These are phyloP conservation scores for Globisporangium orthogonon DNA, from an alignment of 352 stramenopile genomes.

Conservation along the genomic window DNA sequence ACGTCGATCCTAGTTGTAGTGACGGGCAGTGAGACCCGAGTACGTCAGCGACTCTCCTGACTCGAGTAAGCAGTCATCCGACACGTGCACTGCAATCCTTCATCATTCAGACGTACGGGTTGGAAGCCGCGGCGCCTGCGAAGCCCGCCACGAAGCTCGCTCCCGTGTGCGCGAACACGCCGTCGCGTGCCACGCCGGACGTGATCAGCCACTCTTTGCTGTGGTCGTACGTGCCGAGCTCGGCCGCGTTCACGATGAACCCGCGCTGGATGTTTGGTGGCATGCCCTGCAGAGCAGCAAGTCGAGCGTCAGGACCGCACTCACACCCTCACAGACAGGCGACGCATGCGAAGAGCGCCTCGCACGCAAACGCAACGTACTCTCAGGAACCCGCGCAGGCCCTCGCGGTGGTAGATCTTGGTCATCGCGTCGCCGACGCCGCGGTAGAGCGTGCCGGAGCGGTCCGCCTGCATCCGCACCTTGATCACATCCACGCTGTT, in stretches of 20 bases:
- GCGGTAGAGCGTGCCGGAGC: slow-evolving; percentile 60
- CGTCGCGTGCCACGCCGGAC: slow-evolving; percentile 51
- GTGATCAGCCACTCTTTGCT: slow-evolving; percentile 72
- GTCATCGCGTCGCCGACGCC: slow-evolving; percentile 58
- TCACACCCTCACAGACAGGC: background rate
- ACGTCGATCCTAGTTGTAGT: slow-evolving; percentile 55
- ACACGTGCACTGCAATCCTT: background rate
- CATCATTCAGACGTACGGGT: slow-evolving; percentile 32
- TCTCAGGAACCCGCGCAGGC: slow-evolving; percentile 59
- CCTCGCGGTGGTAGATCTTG: slow-evolving; percentile 73
- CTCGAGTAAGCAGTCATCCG: no score
- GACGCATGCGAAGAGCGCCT: no score
- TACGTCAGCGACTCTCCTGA: background rate
- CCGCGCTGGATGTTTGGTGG: slow-evolving; percentile 78
- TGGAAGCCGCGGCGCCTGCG: slow-evolving; percentile 61
- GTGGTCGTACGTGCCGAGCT: slow-evolving; percentile 86
- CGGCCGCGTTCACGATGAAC: slow-evolving; percentile 83
- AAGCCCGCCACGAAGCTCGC: slow-evolving; percentile 76
- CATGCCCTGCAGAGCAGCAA: slow-evolving; percentile 37
- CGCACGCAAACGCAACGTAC: slow-evolving; percentile 9
- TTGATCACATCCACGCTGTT: slow-evolving; percentile 85
- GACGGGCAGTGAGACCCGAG: background rate
- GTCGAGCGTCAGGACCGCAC: background rate
- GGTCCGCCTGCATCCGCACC: slow-evolving; percentile 80
- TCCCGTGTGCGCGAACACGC: slow-evolving; percentile 62